Evolutionary conservation across 345 rosid genomes (phyloP).

Genomic region (Gossypium arboreum): DNA sequence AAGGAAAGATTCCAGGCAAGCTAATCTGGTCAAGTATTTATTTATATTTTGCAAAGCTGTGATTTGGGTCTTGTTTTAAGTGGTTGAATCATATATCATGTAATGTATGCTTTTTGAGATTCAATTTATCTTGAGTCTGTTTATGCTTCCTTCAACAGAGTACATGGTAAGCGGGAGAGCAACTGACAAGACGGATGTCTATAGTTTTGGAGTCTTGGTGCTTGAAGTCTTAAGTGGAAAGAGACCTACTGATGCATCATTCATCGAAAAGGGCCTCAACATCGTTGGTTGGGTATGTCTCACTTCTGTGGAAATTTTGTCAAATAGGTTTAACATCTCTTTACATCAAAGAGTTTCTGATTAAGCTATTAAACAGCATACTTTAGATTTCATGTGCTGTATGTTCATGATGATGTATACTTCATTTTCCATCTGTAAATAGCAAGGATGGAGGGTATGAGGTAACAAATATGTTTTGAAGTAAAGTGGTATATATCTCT

Average conservation of each 20-base stretch:
- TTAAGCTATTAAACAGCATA: not conserved
- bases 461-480: not conserved
- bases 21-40: not conserved
- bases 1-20: not conserved
- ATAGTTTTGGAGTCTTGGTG: slow-evolving; percentile 90
- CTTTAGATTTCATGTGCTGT: not conserved
- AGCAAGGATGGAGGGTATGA: not conserved
- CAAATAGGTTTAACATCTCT: not conserved
- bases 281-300: slow-evolving; percentile 95
- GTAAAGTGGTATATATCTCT: not conserved
- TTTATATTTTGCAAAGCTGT: not conserved
- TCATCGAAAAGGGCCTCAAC: slow-evolving; percentile 95
- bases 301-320: not conserved
- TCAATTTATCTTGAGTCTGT: slow-evolving; percentile 5
- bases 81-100: not conserved
- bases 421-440: not conserved
- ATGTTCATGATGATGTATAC: not conserved
- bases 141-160: slow-evolving; percentile 44
- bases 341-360: not conserved
- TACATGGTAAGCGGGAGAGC: slow-evolving; percentile 99
- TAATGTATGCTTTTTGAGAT: not conserved
- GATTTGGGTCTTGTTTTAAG: not conserved
- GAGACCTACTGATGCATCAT: slow-evolving; percentile 94
- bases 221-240: slow-evolving; percentile 95
- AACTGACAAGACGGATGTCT: slow-evolving; percentile 95